phyloP scores from a whole-genome alignment of 1,284 basidiomycete species.

The Tetrapyrgos nigripes region DNA sequence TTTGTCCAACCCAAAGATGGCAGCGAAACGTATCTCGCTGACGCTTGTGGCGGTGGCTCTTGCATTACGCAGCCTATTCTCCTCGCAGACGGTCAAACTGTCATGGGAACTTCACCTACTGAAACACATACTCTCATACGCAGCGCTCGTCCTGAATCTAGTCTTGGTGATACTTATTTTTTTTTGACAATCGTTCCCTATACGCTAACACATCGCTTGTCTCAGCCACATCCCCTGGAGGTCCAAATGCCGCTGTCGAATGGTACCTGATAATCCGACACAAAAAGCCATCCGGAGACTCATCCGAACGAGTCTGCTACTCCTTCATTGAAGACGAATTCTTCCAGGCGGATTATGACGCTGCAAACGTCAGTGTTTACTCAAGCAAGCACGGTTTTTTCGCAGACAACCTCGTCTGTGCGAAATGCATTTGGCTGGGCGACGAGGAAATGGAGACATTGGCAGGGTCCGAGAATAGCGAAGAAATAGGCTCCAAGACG shows the following conservation, averaged over 20 bases:
- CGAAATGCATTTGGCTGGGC: constrained; percentile 33
- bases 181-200: neutral
- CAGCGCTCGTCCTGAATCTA: constrained; percentile 24
- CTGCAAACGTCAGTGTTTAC: constrained; percentile 37
- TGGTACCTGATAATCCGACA: constrained; percentile 40
- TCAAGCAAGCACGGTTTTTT: constrained; percentile 31
- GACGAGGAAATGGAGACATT: constrained; percentile 25
- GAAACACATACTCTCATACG: constrained; percentile 35
- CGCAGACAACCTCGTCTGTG: constrained; percentile 36
- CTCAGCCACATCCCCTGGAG: neutral
- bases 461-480: neutral
- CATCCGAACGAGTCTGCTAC: constrained; percentile 33
- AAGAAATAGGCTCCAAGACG: too few species aligned
- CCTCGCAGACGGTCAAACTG: constrained; percentile 31
- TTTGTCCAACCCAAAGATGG: constrained; percentile 41
- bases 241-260: constrained; percentile 14
- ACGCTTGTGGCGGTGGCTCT: constrained; percentile 18
- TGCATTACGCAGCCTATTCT: constrained; percentile 40
- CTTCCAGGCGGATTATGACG: constrained; percentile 34
- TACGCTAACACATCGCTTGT: neutral
- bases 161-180: constrained; percentile 26
- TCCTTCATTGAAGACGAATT: constrained; percentile 44
- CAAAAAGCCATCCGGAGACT: too few species aligned
- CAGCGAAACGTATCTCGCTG: constrained; percentile 40
- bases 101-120: constrained; percentile 28